Evolutionary conservation across 2,329 filamentous ascomycete genomes (phyloP), one percentile per base, ranked within the genome.

Genomic region (Fusarium euwallaceae): DNA sequence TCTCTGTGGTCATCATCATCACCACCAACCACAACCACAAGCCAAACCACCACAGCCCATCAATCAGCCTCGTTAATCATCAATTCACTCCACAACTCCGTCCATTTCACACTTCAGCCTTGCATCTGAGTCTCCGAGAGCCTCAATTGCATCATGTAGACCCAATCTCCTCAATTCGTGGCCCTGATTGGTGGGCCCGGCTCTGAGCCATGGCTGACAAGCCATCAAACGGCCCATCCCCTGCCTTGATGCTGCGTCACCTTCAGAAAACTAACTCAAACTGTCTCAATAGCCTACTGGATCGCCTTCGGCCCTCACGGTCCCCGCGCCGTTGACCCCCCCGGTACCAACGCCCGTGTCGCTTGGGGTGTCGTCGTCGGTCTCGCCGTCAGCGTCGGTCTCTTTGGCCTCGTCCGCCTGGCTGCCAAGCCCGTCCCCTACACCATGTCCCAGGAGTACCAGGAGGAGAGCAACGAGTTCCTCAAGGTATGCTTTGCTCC

Each of bases 301-400:
- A 98, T 99, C 82, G 95, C 97, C 78, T 99, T 99, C 83, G 97
- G 97, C 77, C 92, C 95, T 82, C 97, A 99, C 86, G 97, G 97
- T 69, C 97, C 97, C 80, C 96, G 97, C 80, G 92, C 96, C 78
- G 87, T 89, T 74, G 85, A 93, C 78, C 94, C 96, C 73, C 93
- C 97, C 77, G 96, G 94, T 81, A 96, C 98, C 89, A 89, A 89
- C 85, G 90, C 91, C 86, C 95, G 92, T 84, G 88, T 98, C 79
- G 89, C 93, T 81, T 87, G 91, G 82, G 94, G 95, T 85, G 92
- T 94, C 68, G 82, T 88, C 71, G 84, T 92, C 80, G 93, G 94
- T 81, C 81, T 97, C 76, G 87, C 85, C 73, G 89, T 88, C 80
- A 92, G 92, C 77, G 85, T 93, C 78, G 89, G 85, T 75, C 72